These are phyloP conservation scores for Mikania micrantha DNA, from an alignment of 129 eudicot genomes.

Conservation along the genomic window DNA sequence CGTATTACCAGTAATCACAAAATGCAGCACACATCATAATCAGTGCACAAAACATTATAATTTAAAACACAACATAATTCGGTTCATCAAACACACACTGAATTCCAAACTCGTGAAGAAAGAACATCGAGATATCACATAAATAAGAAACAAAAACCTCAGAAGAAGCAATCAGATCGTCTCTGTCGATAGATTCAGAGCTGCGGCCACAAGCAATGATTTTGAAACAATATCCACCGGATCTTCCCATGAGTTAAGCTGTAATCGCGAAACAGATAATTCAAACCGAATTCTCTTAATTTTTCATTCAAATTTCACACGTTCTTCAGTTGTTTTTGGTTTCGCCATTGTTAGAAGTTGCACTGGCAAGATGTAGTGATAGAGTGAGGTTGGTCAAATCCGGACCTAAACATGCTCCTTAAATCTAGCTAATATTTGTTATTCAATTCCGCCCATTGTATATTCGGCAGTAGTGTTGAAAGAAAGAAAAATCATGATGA, in stretches of 20 bases:
- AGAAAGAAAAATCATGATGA: no score
- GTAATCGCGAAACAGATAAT: not conserved
- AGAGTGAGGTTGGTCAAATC: slow-evolving; percentile 7
- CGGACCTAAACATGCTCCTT: slow-evolving; percentile 55
- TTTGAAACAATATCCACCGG: slow-evolving; percentile 66
- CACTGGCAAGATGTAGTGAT: slow-evolving; percentile 14
- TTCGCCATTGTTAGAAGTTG: slow-evolving; percentile 35
- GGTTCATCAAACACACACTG: not conserved
- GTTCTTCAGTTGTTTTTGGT: not conserved
- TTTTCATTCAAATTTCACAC: slow-evolving; percentile 9
- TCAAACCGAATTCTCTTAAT: not conserved
- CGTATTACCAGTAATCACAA: no score
- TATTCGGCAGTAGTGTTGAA: no score
- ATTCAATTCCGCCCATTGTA: slow-evolving; percentile 51
- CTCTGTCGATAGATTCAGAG: slow-evolving; percentile 54
- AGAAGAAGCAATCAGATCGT: slow-evolving; percentile 44
- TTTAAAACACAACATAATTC: not conserved
- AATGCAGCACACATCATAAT: no score
- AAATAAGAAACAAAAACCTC: slow-evolving; percentile 28
- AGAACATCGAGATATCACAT: no score
- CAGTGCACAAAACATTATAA: not conserved
- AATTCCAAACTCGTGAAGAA: not conserved
- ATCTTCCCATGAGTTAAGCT: slow-evolving; percentile 54
- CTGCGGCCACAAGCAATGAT: slow-evolving; percentile 62
- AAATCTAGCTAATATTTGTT: slow-evolving; percentile 39